Base-by-base conservation (phyloP, 352 stramenopile species). In the Globisporangium carolinianum region DNA sequence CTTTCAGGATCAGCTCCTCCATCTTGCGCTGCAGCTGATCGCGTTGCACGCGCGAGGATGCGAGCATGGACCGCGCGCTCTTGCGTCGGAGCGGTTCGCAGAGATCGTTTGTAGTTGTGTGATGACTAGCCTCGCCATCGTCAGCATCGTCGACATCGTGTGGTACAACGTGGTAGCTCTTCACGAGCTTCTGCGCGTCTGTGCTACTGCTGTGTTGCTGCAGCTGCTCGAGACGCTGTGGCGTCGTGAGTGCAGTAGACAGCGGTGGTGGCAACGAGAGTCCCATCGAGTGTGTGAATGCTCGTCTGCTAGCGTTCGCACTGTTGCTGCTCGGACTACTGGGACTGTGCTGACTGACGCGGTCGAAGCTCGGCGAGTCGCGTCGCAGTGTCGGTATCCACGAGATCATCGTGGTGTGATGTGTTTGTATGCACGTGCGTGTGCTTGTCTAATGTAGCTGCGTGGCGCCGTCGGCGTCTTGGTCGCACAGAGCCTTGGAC, bases 21-120 rank as follows among this genome's bases (percentile, higher is more conserved):
- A 89, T 80, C 47, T 72, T 63, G 56, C 69, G 75, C 73, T 85
- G 79, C 39, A 89, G 63, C 32, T 77, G 69, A 57, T 89, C 76
- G 12, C 75, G 61, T 48, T 61, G 61, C 42, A 89, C 67, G 38
- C 79, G 66, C 39, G 64, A 75, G 0, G 66, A 71, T 14, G 79
- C 79, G 11, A 89, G 57, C 42, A 64, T 53, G 50, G 57, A 51
- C 38, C 58, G 53, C 35, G 58, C 57, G 62, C 54, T 67, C 46
- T 47, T 57, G 0, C 47, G 24, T 17, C 35, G 58, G 3, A 39
- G 46, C 10, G 56, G 38, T 14, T 67, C 54, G 49, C 46, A 61
- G 55, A 78, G 50, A 15, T 56, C 53, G 43, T 45, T 46, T 6
- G 42, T n/a, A 43, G 24, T 32, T 32, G 24, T 32, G 24, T 32